Conservation (phyloP, 129 eudicot species). For the Daucus carota region DH1_v3.0 NC_030382.2:53933501-53934000, state of each 20-base stretch:
- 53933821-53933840: conserved; percentile 11
- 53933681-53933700: neutral
- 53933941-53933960: neutral
- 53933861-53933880: neutral
- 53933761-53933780: neutral
- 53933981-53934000: neutral
- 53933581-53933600: neutral
- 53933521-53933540: neutral
- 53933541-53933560: neutral
- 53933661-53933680: neutral
- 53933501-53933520: neutral
- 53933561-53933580: neutral
- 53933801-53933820: conserved; percentile 2
- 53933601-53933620: neutral
- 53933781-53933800: neutral
- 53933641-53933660: neutral
- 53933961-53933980: neutral
- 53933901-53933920: neutral
- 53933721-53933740: conserved; percentile 10
- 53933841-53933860: neutral
- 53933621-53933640: neutral
- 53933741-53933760: neutral
- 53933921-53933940: conserved; percentile 2
- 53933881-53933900: neutral
- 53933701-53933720: conserved; percentile 10